Evolutionary conservation across 1,284 basidiomycete genomes (phyloP), one percentile per base, ranked within the genome.

Genomic region (Microbotryomycetes sp.): DNA sequence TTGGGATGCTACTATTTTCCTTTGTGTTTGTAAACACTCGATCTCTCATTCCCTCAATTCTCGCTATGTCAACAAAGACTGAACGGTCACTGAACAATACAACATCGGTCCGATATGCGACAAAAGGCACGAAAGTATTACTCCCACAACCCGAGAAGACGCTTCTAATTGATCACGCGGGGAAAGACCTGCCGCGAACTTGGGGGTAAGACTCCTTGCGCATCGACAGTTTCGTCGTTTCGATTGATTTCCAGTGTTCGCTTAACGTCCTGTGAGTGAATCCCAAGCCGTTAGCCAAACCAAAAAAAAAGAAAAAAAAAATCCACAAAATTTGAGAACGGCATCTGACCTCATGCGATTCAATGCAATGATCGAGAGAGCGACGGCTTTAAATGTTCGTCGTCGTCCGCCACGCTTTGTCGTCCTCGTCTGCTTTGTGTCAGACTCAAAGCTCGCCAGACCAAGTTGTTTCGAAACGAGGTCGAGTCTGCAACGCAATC

Each of bases 181-280:
- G 35, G 56, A 62, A 70, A 18, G 71, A 59, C 41, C 59, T 62
- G 6, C 71, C 71, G 16, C 70, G 45, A 3, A 49, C 63, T 3
- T 52, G 54, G 11, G 61, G 65, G 55, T 72, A 72, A 13, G 65
- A 68, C 45, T 67, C 62, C 3, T 62, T 61, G 21, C 65, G 52
- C 30, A 72, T 21, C 4, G 52, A 48, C 30, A 57, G 58, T 62
- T 69, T 69, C 13, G 59, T 52, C 3, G 49, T 65, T 18, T 41
- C 52, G 24, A 64, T 56, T 24, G 58, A 55, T 21, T 52, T 54
- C 67, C 67, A 72, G 18, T 57, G 48, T 2, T 46, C 18, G 21
- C 58, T 61, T 41, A 61, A 47, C 7, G 56, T 55, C 16, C 62
- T 64, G 57, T 16, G 13, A 29, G 18, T 23, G 13, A 24, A 27